Evolutionary conservation across 805 yeast species (phyloP), one percentile per base, ranked within the genome.

Genomic region (Saccharomycopsis oosterbeekiorum): DNA sequence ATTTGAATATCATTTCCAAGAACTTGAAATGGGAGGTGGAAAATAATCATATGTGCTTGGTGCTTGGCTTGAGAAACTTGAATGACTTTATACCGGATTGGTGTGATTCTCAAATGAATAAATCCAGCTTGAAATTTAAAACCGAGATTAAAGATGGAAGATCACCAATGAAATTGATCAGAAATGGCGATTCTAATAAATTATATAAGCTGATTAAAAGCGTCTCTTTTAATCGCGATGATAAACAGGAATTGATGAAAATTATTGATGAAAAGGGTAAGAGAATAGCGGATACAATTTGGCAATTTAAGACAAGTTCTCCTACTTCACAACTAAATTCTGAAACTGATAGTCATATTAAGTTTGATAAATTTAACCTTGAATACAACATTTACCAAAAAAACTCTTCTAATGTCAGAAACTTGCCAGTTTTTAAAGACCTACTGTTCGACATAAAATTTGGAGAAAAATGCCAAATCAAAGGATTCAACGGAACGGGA

Each of bases 401-500:
- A 15, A 8, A 21, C 11, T 6, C 15, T 24, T 21, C 53, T 10
- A 10, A 12, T 24, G n/a, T 2, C 15, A 47, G 34, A 47, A 47
- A 24, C 11, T 24, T 47, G 21, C 80, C 83, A 0, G 78, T 91
- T 0, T 73, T 93, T 55, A 71, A 76, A 53, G 72, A 86, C 61
- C 76, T 93, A 59, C 72, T 73, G 17, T 88, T 97, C 92, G 74
- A 73, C 8, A 85, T 91, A 12, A 74, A 76, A 2, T 76, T 75
- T 53, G 96, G 96, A 3, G 88, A 89, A 42, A 85, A 82, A 68
- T 90, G 97, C 96, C 96, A 94, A 69, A 78, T 93, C 37, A 76
- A 86, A 61, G 99, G 99, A 1, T 82, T 84, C 62, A 93, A 94
- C 66, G 99, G 99, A 0, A 80, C 96, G 0, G 99, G 99, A 0